Conservation (phyloP, 306 rosid species). For the Cucumis cinereus region DNA sequence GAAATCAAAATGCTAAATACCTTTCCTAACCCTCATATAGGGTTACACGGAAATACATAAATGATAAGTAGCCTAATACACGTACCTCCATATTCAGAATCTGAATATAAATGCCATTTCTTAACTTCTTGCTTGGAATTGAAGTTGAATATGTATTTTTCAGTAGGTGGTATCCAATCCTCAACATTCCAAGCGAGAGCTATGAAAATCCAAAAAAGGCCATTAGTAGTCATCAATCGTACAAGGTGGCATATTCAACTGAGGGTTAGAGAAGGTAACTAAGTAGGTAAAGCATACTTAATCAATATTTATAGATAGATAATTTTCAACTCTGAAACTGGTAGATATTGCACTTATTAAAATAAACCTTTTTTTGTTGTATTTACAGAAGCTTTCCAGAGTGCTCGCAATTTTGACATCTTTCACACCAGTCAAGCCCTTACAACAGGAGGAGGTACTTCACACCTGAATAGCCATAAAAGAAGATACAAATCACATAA, state of each 20-base stretch:
- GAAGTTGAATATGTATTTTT: constrained; percentile 68
- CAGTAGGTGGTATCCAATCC: constrained; percentile 81
- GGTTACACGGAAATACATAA: not conserved
- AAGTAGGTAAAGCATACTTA: not conserved
- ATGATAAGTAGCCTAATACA: not conserved
- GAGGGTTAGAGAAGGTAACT: not conserved
- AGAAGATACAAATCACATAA: not conserved
- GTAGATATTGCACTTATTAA: not conserved
- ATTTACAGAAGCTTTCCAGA: constrained; percentile 58
- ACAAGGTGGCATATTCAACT: not conserved
- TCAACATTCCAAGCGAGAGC: constrained; percentile 62
- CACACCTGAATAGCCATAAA: not conserved
- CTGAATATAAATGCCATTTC: constrained; percentile 90
- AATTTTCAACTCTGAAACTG: not conserved
- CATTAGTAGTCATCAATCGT: not conserved
- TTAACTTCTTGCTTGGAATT: constrained; percentile 62
- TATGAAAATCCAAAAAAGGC: constrained; percentile 8
- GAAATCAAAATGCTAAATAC: not conserved
- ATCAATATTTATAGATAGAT: not conserved
- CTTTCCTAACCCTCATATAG: not conserved
- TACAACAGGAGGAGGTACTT: not conserved
- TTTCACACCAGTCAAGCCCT: constrained; percentile 11
- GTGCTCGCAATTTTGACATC: constrained; percentile 66
- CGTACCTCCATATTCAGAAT: constrained; percentile 82
- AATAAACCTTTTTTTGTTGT: constrained; percentile 70